These are phyloP conservation scores for Elsinoe batatas DNA, from an alignment of 2,329 filamentous ascomycete species.

Conservation along the genomic window DNA sequence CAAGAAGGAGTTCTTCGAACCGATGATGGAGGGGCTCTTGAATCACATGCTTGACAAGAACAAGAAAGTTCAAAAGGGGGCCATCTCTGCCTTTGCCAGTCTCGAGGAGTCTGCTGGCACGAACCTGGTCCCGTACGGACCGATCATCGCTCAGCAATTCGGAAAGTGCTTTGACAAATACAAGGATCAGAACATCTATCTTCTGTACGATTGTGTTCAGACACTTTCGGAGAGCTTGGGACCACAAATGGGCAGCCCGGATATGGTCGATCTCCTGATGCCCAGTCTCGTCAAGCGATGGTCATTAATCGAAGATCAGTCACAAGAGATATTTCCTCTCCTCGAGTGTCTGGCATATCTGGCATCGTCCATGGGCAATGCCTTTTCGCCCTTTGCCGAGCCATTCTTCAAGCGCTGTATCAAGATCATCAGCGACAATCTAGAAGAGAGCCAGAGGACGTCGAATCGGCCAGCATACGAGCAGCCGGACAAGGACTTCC, in stretches of 20 bases:
- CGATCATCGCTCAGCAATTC: constrained; percentile 84
- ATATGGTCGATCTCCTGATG: constrained; percentile 82
- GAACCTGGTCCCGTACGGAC: constrained; percentile 72
- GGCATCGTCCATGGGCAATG: constrained; percentile 69
- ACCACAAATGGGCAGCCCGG: constrained; percentile 64
- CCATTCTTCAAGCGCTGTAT: constrained; percentile 83
- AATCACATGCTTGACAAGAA: constrained; percentile 92
- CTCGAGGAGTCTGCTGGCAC: constrained; percentile 86
- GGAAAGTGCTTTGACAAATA: constrained; percentile 87
- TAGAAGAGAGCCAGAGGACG: constrained; percentile 68
- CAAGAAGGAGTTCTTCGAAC: constrained; percentile 73
- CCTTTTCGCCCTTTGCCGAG: constrained; percentile 74
- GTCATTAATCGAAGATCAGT: constrained; percentile 77
- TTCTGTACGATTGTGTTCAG: constrained; percentile 96
- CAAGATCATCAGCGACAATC: constrained; percentile 81
- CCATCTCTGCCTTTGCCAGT: constrained; percentile 89
- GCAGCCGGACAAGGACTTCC: constrained; percentile 87
- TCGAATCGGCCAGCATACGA: constrained; percentile 57
- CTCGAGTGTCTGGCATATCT: constrained; percentile 96
- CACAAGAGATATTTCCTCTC: constrained; percentile 84
- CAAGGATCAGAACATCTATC: constrained; percentile 98
- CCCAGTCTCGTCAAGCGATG: constrained; percentile 82
- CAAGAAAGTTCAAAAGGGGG: constrained; percentile 96
- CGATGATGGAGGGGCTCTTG: constrained; percentile 93
- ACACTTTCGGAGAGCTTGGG: constrained; percentile 89